phyloP scores from a whole-genome alignment of 805 yeast species.

The Saccharomycodes ludwigii region DNA sequence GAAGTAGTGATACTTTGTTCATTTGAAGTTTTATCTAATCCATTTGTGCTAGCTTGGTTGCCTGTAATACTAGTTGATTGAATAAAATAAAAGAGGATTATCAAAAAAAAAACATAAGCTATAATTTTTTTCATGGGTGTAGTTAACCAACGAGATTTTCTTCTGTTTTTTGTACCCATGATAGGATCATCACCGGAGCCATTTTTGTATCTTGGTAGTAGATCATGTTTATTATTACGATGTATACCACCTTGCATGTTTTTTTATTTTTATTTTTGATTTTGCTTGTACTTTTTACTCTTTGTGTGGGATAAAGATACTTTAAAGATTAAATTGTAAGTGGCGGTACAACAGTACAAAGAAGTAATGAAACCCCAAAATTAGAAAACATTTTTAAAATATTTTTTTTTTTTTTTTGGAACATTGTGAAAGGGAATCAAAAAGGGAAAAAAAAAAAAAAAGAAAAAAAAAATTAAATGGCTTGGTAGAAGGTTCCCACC shows the following conservation, averaged over 20 bases:
- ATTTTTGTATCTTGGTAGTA: conserved; percentile 29
- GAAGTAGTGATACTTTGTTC: not conserved
- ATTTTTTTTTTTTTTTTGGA: not conserved
- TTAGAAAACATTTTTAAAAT: not conserved
- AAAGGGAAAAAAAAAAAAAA: not conserved
- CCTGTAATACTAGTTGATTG: conserved; percentile 18
- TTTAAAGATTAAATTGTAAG: too few species aligned
- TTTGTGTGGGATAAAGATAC: too few species aligned
- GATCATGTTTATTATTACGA: conserved; percentile 22
- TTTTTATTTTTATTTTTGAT: not conserved
- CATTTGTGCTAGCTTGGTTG: conserved; percentile 8
- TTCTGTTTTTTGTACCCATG: conserved; percentile 19
- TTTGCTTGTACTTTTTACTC: not conserved
- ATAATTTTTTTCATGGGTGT: conserved; percentile 37
- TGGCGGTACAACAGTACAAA: too few species aligned
- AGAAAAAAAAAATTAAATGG: too few species aligned
- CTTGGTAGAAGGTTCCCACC: too few species aligned
- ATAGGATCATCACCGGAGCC: conserved; percentile 22
- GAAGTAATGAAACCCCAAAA: not conserved
- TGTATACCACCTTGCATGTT: conserved; percentile 22
- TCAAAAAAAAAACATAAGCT: conserved; percentile 25
- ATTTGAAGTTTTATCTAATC: not conserved
- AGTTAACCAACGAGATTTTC: conserved; percentile 24
- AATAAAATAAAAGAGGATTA: conserved; percentile 23
- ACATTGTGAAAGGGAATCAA: not conserved